Evolutionary conservation across 176 grass and related monocot species (phyloP).

Genomic region (Bolboschoenus planiculmis): DNA sequence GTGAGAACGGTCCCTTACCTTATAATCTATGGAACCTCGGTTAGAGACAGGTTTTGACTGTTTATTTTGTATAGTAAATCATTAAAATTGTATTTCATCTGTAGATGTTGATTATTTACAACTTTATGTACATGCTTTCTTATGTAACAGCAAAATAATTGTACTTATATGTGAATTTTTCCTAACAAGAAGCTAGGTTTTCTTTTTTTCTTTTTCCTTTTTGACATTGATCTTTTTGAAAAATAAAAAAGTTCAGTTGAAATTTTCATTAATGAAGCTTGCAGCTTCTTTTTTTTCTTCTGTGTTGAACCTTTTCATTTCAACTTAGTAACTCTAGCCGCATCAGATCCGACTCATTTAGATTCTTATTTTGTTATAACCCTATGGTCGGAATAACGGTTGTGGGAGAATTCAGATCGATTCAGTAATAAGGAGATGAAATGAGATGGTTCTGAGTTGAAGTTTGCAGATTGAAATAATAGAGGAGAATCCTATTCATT

Average conservation of each 20-base stretch:
- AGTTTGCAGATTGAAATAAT: neutral
- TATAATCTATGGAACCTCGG: slow-evolving; percentile 60
- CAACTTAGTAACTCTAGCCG: neutral
- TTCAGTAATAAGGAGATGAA: neutral
- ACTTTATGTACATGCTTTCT: neutral
- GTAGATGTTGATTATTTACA: slow-evolving; percentile 9
- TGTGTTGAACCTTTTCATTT: neutral
- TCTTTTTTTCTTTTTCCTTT: neutral
- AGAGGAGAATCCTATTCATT: neutral
- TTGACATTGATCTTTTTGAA: neutral
- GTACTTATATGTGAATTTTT: neutral
- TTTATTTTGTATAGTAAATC: neutral
- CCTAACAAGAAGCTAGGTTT: neutral
- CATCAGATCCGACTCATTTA: neutral
- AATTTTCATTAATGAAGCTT: neutral
- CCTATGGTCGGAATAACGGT: neutral
- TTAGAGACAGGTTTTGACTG: slow-evolving; percentile 65
- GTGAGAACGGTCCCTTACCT: slow-evolving; percentile 53
- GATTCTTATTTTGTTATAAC: neutral
- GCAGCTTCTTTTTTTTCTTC: neutral
- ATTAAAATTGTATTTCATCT: neutral
- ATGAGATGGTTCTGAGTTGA: neutral
- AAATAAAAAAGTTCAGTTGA: neutral
- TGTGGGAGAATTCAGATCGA: neutral
- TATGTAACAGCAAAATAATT: neutral